These are phyloP conservation scores for Hermanozyma aechmeae DNA, from an alignment of 805 yeast genomes.

Conservation along the genomic window DNA sequence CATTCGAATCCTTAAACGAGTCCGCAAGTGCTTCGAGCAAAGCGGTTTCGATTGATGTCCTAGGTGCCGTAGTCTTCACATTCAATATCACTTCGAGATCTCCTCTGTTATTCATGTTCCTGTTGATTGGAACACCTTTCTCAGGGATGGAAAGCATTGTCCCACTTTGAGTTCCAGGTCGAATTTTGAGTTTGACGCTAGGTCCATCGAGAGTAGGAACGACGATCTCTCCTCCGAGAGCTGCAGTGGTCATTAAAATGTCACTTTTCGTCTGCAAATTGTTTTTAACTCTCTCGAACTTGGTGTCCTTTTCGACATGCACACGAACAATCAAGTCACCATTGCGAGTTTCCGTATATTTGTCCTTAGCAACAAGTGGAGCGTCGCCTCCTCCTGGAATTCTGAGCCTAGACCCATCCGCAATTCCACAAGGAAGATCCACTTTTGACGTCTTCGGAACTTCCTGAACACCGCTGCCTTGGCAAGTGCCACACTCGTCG, in stretches of 20 bases:
- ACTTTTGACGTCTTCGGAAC: constrained; percentile 63
- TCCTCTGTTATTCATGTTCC: constrained; percentile 54
- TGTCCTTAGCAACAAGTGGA: constrained; percentile 65
- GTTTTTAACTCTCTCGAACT: constrained; percentile 57
- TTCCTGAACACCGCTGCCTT: constrained; percentile 79
- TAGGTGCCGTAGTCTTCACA: constrained; percentile 65
- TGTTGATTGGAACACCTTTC: constrained; percentile 72
- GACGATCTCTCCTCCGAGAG: constrained; percentile 83
- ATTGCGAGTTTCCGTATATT: constrained; percentile 56
- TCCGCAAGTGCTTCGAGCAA: constrained; percentile 92
- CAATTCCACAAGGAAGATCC: constrained; percentile 82
- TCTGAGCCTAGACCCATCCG: constrained; percentile 77
- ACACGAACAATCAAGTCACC: constrained; percentile 88
- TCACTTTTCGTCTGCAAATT: constrained; percentile 58
- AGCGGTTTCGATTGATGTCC: constrained; percentile 77
- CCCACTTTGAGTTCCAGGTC: constrained; percentile 78
- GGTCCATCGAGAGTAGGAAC: constrained; percentile 88
- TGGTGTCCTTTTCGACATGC: constrained; percentile 64
- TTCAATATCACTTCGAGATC: constrained; percentile 68
- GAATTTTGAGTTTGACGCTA: constrained; percentile 65
- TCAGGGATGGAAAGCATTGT: constrained; percentile 68
- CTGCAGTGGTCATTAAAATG: constrained; percentile 91
- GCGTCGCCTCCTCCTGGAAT: constrained; percentile 87
- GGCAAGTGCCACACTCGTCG: constrained; percentile 74
- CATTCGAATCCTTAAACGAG: constrained; percentile 70